phyloP scores from a whole-genome alignment of 768 basidiomycete genomes.

The Butyriboletus loyo region DNA sequence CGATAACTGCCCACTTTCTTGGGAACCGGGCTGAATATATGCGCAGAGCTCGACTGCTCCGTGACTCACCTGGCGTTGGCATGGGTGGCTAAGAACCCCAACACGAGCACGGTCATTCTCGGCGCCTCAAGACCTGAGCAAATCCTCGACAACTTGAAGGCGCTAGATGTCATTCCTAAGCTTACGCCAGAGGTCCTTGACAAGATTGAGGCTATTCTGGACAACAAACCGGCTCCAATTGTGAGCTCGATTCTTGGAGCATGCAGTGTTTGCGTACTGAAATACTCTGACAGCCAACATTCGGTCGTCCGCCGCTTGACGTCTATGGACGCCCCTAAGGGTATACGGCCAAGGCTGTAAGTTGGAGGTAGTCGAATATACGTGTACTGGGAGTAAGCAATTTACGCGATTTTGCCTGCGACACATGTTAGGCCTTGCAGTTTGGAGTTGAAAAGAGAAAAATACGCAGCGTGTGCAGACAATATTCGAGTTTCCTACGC shows the following conservation, averaged over 20 bases:
- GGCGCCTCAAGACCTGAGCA: constrained; percentile 50
- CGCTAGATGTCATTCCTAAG: constrained; percentile 53
- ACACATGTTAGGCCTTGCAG: background rate
- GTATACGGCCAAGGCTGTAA: background rate
- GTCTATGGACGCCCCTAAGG: constrained; percentile 20
- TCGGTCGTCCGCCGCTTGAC: constrained; percentile 32
- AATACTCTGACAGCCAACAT: constrained; percentile 15
- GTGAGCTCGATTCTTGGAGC: constrained; percentile 18
- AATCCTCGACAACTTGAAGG: constrained; percentile 47
- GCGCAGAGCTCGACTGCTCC: constrained; percentile 41
- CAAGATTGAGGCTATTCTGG: constrained; percentile 52
- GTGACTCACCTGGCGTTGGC: constrained; percentile 54
- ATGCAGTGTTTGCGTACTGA: constrained; percentile 2
- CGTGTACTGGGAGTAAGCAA: background rate
- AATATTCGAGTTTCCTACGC: background rate
- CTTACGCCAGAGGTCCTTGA: constrained; percentile 47
- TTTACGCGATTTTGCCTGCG: background rate
- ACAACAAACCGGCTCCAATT: constrained; percentile 34
- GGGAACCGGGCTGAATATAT: background rate
- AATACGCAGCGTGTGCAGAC: background rate
- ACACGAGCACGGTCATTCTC: constrained; percentile 46
- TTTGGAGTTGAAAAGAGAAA: too few species aligned
- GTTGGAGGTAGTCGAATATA: background rate
- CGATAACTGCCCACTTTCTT: background rate
- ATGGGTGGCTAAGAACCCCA: constrained; percentile 51